phyloP scores from a whole-genome alignment of 345 rosid genomes.

The thale cress (Arabidopsis thaliana) region DNA sequence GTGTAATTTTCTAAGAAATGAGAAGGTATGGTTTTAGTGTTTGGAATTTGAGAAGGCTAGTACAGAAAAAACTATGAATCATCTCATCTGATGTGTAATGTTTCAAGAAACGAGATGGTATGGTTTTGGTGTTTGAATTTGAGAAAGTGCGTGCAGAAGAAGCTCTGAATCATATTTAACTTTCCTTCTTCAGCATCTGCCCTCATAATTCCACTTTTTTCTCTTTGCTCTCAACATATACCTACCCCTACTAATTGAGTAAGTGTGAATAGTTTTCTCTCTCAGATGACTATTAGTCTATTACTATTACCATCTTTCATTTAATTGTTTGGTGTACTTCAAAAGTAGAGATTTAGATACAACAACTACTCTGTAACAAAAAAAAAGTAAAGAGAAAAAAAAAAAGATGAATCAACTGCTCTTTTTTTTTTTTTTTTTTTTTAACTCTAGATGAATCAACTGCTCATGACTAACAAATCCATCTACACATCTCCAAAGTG shows the following conservation, averaged over 20 bases:
- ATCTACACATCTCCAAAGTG: slow-evolving; percentile 14
- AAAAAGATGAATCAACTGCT: slow-evolving; percentile 8
- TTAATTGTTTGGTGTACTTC: not conserved
- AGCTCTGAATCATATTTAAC: not conserved
- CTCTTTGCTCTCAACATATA: slow-evolving; percentile 13
- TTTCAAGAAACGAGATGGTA: not conserved
- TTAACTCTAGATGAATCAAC: not conserved
- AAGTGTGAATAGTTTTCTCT: slow-evolving; percentile 29
- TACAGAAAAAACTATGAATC: not conserved
- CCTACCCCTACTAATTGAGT: slow-evolving; percentile 31
- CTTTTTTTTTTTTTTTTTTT: not conserved
- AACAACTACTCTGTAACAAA: slow-evolving; percentile 11
- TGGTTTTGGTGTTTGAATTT: not conserved
- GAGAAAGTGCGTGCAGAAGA: not conserved
- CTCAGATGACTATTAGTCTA: not conserved
- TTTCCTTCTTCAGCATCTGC: slow-evolving; percentile 9
- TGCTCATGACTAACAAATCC: slow-evolving; percentile 26
- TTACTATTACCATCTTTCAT: slow-evolving; percentile 10
- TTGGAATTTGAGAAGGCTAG: not conserved
- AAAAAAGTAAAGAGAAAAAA: not conserved
- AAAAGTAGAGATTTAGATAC: not conserved
- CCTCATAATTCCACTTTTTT: not conserved
- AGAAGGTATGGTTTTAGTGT: not conserved
- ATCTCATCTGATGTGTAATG: not conserved
- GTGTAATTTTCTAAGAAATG: not conserved